phyloP scores from a whole-genome alignment of 1,284 basidiomycete species.

The Boletellus deceptivus region DNA sequence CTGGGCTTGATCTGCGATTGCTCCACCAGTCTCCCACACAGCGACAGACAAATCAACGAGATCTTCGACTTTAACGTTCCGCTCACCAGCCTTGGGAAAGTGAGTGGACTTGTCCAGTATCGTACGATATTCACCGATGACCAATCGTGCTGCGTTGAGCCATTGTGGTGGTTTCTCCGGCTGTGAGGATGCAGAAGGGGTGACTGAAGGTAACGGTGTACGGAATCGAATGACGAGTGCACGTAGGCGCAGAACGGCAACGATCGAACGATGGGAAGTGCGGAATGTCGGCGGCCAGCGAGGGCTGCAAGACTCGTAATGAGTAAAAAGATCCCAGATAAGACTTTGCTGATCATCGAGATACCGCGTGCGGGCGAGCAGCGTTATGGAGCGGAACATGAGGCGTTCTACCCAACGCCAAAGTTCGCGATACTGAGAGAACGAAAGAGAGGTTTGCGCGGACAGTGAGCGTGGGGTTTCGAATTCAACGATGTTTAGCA shows the following conservation, averaged over 20 bases:
- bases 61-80: conserved; percentile 78
- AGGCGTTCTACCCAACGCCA: conserved; percentile 79
- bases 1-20: conserved; percentile 53
- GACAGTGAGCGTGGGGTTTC: conserved; percentile 44
- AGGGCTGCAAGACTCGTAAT: conserved; percentile 60
- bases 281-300: conserved; percentile 78
- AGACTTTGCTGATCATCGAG: conserved; percentile 39
- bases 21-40: conserved; percentile 75
- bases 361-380: conserved; percentile 50
- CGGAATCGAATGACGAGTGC: conserved; percentile 59
- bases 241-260: conserved; percentile 70
- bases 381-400: conserved; percentile 63
- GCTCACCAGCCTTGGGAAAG: conserved; percentile 84
- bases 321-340: conserved; percentile 59
- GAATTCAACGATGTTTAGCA: conserved; percentile 50
- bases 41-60: conserved; percentile 82
- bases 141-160: conserved; percentile 61
- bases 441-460: conserved; percentile 45
- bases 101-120: conserved; percentile 64
- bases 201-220: conserved; percentile 16
- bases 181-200: conserved; percentile 12
- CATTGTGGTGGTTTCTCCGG: conserved; percentile 49
- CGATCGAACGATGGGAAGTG: conserved; percentile 65
- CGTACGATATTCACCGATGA: conserved; percentile 67
- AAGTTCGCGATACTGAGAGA: conserved; percentile 64